A percentile compares a stretch with the other conserved stretches of the same genome.
Evolutionary conservation across 345 rosid genomes (phyloP).

Genomic region (Eucalyptus polybractea): DNA sequence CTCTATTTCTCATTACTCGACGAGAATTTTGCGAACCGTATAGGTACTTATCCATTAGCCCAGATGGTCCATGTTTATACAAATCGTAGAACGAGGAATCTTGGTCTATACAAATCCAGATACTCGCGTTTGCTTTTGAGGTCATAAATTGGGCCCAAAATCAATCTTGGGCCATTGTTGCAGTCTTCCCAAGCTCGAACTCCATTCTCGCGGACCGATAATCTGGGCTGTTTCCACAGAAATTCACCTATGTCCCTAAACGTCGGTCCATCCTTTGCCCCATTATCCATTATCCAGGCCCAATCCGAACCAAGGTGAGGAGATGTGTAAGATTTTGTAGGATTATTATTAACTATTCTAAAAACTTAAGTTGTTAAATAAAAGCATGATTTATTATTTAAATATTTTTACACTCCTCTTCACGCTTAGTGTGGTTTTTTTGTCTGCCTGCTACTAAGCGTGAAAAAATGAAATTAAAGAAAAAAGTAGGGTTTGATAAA

Average conservation of each 20-base stretch:
- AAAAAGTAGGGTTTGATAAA: too few species aligned
- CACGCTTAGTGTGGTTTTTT: too few species aligned
- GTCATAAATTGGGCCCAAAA: neutral
- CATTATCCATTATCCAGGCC: neutral
- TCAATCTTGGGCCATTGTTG: neutral
- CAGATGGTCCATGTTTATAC: neutral
- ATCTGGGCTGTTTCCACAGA: neutral
- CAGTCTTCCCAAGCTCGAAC: neutral
- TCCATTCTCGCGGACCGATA: neutral
- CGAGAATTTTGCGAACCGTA: neutral
- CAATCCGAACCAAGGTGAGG: neutral
- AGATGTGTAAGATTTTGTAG: neutral
- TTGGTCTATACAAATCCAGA: neutral
- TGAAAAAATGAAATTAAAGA: too few species aligned
- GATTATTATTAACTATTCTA: too few species aligned
- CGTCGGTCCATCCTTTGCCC: neutral
- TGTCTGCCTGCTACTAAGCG: fast-evolving
- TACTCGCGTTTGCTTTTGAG: neutral
- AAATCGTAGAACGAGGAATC: neutral
- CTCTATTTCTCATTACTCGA: neutral
- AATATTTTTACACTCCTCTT: too few species aligned
- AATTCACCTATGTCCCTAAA: neutral
- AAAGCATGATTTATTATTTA: too few species aligned
- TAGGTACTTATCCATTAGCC: neutral
- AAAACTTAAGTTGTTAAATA: too few species aligned